Evolutionary conservation across 139 green algal genomes (phyloP).

Genomic region (Volvox africanus): DNA sequence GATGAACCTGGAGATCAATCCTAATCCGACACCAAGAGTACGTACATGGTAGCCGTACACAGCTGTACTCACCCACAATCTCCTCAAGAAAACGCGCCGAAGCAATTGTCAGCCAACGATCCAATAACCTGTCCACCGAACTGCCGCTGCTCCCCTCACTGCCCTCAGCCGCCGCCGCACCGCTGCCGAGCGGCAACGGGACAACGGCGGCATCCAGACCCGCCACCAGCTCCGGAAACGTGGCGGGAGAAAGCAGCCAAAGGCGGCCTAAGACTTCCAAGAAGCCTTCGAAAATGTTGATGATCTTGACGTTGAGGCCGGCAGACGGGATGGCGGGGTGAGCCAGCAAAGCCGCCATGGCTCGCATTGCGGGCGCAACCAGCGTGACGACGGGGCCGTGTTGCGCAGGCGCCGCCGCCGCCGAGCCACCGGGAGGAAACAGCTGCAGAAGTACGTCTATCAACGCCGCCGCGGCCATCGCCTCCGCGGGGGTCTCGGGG

Average conservation of each 20-base stretch:
- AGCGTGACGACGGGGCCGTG: slow-evolving; percentile 46
- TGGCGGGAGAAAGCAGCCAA: slow-evolving; percentile 30
- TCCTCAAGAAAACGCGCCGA: slow-evolving; percentile 55
- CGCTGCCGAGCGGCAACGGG: not conserved
- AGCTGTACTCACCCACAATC: slow-evolving; percentile 33
- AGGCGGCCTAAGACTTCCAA: slow-evolving; percentile 60
- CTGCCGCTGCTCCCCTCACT: not conserved
- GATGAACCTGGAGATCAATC: too few species aligned
- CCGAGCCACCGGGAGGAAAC: not conserved
- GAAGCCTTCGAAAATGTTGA: slow-evolving; percentile 65
- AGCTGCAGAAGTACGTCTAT: slow-evolving; percentile 69
- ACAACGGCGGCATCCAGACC: not conserved
- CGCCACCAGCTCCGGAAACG: slow-evolving; percentile 24
- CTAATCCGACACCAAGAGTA: not conserved
- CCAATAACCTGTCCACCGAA: slow-evolving; percentile 34
- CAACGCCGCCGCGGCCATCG: slow-evolving; percentile 59
- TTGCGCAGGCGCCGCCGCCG: not conserved
- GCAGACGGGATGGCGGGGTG: slow-evolving; percentile 40
- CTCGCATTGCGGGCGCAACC: slow-evolving; percentile 53
- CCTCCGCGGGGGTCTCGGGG: slow-evolving; percentile 61
- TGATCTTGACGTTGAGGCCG: slow-evolving; percentile 49
- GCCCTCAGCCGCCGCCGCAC: not conserved
- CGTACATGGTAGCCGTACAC: not conserved
- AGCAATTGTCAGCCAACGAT: slow-evolving; percentile 60
- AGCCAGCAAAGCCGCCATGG: slow-evolving; percentile 56